phyloP scores from a whole-genome alignment of 2,329 filamentous ascomycete genomes.

The Phialophora expanda region DNA sequence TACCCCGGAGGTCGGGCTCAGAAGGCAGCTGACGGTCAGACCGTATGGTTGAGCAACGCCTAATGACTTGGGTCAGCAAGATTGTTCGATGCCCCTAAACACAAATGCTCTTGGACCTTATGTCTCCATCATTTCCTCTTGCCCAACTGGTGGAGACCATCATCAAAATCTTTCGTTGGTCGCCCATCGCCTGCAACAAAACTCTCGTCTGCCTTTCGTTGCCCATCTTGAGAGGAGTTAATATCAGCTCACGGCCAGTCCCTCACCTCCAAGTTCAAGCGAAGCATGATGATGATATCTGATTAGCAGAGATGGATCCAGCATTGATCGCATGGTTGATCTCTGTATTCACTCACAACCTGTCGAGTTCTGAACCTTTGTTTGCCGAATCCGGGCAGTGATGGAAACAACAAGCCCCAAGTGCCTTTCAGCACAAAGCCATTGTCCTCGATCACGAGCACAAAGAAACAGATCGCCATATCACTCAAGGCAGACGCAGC shows the following conservation, averaged over 20 bases:
- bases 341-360: neutral
- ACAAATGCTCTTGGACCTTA: neutral
- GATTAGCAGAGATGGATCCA: neutral
- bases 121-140: neutral
- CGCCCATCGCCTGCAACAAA: neutral
- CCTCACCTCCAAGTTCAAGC: neutral
- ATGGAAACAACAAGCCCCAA: neutral
- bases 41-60: neutral
- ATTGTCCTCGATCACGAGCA: neutral
- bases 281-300: neutral
- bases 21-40: neutral
- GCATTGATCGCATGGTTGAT: neutral
- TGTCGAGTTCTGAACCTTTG: neutral
- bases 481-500: slow-evolving; percentile 10
- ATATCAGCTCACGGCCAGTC: neutral
- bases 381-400: neutral
- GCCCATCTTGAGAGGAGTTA: neutral
- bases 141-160: neutral
- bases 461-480: slow-evolving; percentile 3
- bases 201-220: neutral
- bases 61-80: neutral
- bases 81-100: neutral
- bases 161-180: neutral
- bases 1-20: neutral
- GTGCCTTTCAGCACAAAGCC: neutral